phyloP scores from a whole-genome alignment of 2,329 filamentous ascomycete species.

The Xylariaceae sp. region DNA sequence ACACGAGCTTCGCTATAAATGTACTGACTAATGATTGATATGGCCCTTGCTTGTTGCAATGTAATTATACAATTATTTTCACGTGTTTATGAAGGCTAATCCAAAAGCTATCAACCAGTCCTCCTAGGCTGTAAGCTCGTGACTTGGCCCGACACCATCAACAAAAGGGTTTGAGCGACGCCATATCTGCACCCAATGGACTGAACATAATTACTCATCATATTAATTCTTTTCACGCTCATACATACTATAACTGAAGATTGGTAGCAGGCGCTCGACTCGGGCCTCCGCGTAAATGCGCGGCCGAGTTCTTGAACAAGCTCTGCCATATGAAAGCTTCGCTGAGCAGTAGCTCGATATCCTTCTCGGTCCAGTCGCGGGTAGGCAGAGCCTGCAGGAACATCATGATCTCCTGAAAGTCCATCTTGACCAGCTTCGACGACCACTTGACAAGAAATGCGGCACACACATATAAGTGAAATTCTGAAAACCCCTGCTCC shows the following conservation, averaged over 20 bases:
- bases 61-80: no score
- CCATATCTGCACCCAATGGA: no score
- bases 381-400: constrained; percentile 94
- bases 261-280: constrained; percentile 37
- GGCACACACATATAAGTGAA: constrained; percentile 96
- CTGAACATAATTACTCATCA: no score
- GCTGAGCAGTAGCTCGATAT: constrained; percentile 90
- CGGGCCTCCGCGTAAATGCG: constrained; percentile 64
- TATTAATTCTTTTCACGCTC: no score
- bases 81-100: no score
- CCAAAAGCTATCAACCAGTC: no score
- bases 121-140: no score
- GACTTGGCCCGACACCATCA: no score
- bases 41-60: no score
- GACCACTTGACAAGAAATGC: constrained; percentile 99
- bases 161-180: no score
- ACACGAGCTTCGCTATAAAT: no score
- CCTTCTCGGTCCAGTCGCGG: constrained; percentile 92
- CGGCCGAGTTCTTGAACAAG: constrained; percentile 88
- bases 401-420: constrained; percentile 99
- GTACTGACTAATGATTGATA: no score
- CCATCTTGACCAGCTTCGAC: constrained; percentile 89
- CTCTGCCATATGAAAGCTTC: constrained; percentile 99
- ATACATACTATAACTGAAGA: constrained; percentile 32
- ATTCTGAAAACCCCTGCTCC: constrained; percentile 96